Percentiles rank a stretch among this genome's conserved stretches.
Evolutionary conservation across 352 stramenopile species (phyloP).

Genomic region (Elongisporangium senticosum): DNA sequence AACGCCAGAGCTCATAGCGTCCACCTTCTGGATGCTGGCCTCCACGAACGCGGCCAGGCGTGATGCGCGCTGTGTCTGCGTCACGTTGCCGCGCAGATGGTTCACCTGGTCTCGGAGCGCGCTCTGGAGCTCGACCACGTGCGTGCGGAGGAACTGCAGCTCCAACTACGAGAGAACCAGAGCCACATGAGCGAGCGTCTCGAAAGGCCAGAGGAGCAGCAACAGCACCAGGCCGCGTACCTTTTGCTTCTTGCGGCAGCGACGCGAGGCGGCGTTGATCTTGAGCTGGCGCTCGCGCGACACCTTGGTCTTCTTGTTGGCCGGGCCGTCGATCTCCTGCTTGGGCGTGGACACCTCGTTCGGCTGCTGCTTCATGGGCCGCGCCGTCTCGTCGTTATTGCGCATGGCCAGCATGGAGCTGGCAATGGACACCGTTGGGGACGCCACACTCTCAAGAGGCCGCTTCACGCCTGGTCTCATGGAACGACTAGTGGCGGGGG

Average conservation of each 20-base stretch:
- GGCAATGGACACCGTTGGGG: conserved; percentile 37
- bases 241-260: conserved; percentile 86
- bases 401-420: conserved; percentile 75
- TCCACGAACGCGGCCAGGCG: conserved; percentile 59
- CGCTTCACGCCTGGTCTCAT: conserved; percentile 39
- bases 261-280: conserved; percentile 78
- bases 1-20: conserved; percentile 70
- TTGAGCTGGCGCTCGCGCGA: conserved; percentile 82
- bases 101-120: conserved; percentile 64
- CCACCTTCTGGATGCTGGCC: conserved; percentile 62
- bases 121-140: conserved; percentile 75
- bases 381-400: conserved; percentile 7
- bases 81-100: conserved; percentile 29
- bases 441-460: conserved; percentile 25
- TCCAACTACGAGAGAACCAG: conserved; percentile 27
- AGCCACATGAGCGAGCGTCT: not conserved
- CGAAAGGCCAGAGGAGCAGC: not conserved
- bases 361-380: conserved; percentile 12
- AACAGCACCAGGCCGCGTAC: conserved; percentile 5
- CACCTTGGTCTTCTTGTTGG: conserved; percentile 78
- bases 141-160: conserved; percentile 77
- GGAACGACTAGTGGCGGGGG: not conserved
- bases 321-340: conserved; percentile 12
- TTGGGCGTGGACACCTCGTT: conserved; percentile 8
- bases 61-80: conserved; percentile 37